phyloP scores from a whole-genome alignment of 805 yeast genomes.

The Yarrowia sp. region DNA sequence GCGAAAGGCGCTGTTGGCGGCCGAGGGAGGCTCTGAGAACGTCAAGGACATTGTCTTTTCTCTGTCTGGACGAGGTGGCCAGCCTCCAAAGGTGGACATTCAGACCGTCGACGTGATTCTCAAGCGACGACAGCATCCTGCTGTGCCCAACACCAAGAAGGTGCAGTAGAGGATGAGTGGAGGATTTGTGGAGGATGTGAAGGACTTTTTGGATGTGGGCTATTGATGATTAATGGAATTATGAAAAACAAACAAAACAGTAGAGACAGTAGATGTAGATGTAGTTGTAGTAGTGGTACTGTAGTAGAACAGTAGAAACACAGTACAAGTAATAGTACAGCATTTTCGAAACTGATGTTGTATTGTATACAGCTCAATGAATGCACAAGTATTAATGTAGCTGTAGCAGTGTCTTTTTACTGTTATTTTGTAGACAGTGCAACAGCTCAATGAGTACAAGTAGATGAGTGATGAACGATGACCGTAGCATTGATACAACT shows the following conservation, averaged over 20 bases:
- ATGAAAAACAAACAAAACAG: background rate
- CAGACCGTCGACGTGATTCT: conserved; percentile 25
- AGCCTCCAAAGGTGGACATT: conserved; percentile 13
- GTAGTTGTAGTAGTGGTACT: no score
- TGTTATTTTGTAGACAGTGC: no score
- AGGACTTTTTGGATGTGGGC: conserved; percentile 20
- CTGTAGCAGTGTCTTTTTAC: no score
- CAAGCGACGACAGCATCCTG: conserved; percentile 22
- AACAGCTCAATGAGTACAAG: no score
- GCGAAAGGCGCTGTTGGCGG: conserved; percentile 27
- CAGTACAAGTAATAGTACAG: no score
- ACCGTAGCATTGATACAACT: no score
- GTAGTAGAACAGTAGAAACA: no score
- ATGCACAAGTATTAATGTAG: no score
- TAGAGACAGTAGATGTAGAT: background rate
- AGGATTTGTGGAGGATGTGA: background rate
- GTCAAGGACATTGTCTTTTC: conserved; percentile 14
- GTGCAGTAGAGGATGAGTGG: conserved; percentile 3
- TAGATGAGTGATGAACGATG: no score
- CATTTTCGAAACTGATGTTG: no score
- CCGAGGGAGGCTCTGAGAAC: conserved; percentile 12
- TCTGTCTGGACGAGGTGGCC: conserved; percentile 5
- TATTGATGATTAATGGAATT: conserved; percentile 9
- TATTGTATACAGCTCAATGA: no score
- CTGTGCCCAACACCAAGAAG: conserved; percentile 24